Conservation (phyloP, 1,284 basidiomycete genomes). For the Papiliotrema flavescens region DNA sequence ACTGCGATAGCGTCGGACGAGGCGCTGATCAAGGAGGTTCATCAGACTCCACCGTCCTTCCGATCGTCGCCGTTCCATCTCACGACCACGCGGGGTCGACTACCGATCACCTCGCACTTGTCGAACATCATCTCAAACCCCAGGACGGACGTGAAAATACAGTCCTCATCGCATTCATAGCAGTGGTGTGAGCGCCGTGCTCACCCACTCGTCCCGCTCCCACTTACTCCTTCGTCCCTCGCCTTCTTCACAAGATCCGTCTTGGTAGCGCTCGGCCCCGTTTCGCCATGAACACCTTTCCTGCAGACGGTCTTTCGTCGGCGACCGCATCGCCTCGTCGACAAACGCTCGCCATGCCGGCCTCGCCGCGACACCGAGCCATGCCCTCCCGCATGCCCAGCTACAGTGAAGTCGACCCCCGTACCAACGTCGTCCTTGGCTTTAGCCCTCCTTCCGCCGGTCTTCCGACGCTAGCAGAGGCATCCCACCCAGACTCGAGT, state of each 20-base stretch:
- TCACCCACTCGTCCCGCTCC: slow-evolving; percentile 5
- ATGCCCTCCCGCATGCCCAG: slow-evolving; percentile 8
- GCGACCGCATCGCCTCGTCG: slow-evolving; percentile 4
- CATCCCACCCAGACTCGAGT: neutral
- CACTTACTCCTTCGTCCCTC: neutral
- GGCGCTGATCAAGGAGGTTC: no score
- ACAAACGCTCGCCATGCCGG: neutral
- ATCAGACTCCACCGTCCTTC: no score
- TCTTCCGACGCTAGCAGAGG: slow-evolving; percentile 1
- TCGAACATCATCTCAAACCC: neutral
- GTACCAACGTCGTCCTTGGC: slow-evolving; percentile 8
- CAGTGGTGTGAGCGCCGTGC: slow-evolving; percentile 10
- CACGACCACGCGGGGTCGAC: no score
- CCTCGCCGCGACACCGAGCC: slow-evolving; percentile 7
- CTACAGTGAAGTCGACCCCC: slow-evolving; percentile 4
- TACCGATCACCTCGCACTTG: no score
- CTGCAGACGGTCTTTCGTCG: neutral
- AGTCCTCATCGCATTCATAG: neutral
- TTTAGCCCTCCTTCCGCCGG: slow-evolving; percentile 6
- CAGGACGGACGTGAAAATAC: slow-evolving; percentile 9
- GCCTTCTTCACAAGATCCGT: neutral
- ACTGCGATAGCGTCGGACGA: no score
- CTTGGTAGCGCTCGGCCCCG: neutral
- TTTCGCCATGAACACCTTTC: neutral
- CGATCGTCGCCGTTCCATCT: no score